phyloP scores from a whole-genome alignment of 805 yeast genomes.

The Dipodascus geniculatus region DNA sequence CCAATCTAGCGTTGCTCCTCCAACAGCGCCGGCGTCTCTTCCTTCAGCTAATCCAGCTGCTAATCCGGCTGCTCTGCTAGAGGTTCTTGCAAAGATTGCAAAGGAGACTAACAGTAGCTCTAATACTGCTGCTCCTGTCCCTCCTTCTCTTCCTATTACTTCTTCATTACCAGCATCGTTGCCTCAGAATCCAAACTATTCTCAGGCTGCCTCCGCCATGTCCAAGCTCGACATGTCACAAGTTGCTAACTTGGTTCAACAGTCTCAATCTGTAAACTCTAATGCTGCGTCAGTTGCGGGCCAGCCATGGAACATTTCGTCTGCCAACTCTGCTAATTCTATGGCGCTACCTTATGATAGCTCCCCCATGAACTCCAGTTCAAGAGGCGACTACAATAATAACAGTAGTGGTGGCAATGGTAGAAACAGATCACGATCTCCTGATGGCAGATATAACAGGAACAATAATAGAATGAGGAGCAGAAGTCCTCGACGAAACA shows the following conservation, averaged over 20 bases:
- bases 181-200: not conserved
- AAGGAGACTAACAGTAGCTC: conserved; percentile 31
- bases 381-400: not conserved
- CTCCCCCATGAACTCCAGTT: not conserved
- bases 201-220: conserved; percentile 2
- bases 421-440: conserved; percentile 16
- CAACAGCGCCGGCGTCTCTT: conserved; percentile 11
- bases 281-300: conserved; percentile 1
- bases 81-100: conserved; percentile 57
- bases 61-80: conserved; percentile 53
- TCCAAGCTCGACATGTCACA: conserved; percentile 1
- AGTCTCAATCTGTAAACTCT: conserved; percentile 2
- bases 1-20: conserved; percentile 4
- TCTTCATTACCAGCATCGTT: conserved; percentile 6
- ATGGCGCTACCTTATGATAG: not conserved
- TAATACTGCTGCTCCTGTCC: conserved; percentile 13
- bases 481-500: conserved; percentile 9
- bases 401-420: not conserved
- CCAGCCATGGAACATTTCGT: conserved; percentile 2
- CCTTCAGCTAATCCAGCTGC: conserved; percentile 23
- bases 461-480: not conserved
- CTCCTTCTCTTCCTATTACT: conserved; percentile 6
- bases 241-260: conserved; percentile 1
- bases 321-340: not conserved
- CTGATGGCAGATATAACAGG: conserved; percentile 9